Evolutionary conservation across 805 yeast species (phyloP).

Genomic region (Candida silvicultrix): DNA sequence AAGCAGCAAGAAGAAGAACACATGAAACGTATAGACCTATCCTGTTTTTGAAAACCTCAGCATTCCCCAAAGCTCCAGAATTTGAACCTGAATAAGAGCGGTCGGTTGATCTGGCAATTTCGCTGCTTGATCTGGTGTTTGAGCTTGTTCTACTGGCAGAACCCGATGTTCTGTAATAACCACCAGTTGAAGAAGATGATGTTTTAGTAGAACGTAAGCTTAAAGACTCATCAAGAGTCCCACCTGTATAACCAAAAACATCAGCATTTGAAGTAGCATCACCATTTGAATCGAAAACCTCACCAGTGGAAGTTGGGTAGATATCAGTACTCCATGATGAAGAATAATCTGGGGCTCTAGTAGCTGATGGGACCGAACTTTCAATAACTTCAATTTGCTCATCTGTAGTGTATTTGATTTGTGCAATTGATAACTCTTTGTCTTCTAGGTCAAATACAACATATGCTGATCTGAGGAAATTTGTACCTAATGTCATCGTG

Average conservation of each 20-base stretch:
- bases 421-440: constrained; percentile 38
- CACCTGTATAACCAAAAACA: neutral
- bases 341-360: constrained; percentile 38
- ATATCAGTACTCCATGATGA: constrained; percentile 27
- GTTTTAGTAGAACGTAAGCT: neutral
- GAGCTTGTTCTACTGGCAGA: neutral
- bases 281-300: constrained; percentile 4
- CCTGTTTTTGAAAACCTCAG: too few species aligned
- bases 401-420: constrained; percentile 29
- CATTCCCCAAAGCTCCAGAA: neutral
- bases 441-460: constrained; percentile 49
- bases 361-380: constrained; percentile 44
- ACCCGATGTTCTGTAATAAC: neutral
- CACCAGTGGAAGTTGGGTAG: constrained; percentile 2
- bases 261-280: neutral
- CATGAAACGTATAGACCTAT: neutral
- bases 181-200: neutral
- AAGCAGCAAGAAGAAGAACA: neutral
- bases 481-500: constrained; percentile 42
- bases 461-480: constrained; percentile 45
- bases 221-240: neutral
- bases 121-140: neutral
- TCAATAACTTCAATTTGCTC: constrained; percentile 41
- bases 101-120: neutral
- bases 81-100: neutral